phyloP scores from a whole-genome alignment of 1,284 basidiomycete species.

The Malassezia furfur region DNA sequence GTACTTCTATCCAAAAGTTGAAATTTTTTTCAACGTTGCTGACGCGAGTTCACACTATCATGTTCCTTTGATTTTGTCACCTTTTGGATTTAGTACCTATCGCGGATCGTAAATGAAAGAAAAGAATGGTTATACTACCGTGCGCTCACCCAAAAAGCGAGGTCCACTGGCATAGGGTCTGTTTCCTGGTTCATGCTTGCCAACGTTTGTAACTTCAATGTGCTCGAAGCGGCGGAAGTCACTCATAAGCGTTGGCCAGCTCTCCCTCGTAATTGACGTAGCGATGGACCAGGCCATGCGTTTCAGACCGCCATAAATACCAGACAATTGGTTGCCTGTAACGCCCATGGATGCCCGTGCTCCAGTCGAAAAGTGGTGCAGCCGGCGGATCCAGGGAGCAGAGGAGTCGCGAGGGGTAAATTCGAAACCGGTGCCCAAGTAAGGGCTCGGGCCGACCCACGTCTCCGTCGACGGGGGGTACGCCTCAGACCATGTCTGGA shows the following conservation, averaged over 20 bases:
- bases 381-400: constrained; percentile 4
- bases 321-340: constrained; percentile 11
- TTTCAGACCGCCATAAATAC: constrained; percentile 11
- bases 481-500: constrained; percentile 6
- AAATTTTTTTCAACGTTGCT: not conserved
- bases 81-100: constrained; percentile 12
- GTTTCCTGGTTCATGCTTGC: not conserved
- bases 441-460: not conserved
- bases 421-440: constrained; percentile 8
- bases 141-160: not conserved
- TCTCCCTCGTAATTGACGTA: constrained; percentile 11
- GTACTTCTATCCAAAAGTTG: not conserved
- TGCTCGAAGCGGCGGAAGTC: constrained; percentile 9
- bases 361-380: constrained; percentile 12
- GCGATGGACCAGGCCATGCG: constrained; percentile 12
- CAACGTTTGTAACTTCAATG: constrained; percentile 6
- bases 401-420: not conserved
- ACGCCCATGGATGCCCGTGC: constrained; percentile 11
- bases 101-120: constrained; percentile 2
- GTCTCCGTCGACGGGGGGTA: constrained; percentile 4
- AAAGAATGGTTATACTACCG: not conserved
- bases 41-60: constrained; percentile 3
- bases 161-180: constrained; percentile 6
- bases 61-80: constrained; percentile 10
- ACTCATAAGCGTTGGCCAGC: constrained; percentile 8